A percentile compares a stretch with the other conserved stretches of the same genome.
phyloP scores from a whole-genome alignment of 140 eudicot species.

The Erigeron philadelphicus region DNA sequence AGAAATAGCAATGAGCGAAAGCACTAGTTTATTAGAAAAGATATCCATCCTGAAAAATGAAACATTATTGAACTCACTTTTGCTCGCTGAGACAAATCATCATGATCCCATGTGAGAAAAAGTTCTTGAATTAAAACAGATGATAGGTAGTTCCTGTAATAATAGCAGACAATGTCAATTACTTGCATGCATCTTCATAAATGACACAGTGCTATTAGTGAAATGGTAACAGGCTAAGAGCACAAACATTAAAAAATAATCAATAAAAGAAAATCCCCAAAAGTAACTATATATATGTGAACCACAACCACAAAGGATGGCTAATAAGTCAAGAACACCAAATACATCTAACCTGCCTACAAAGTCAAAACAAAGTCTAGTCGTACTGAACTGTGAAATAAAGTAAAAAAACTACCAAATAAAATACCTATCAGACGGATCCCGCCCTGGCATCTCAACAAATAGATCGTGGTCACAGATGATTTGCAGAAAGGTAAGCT shows the following conservation, averaged over 20 bases:
- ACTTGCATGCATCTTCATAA: constrained; percentile 15
- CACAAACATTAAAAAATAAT: no score
- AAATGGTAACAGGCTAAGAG: not conserved
- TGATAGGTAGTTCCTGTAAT: constrained; percentile 86
- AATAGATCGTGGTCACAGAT: constrained; percentile 95
- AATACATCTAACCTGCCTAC: not conserved
- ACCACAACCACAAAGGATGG: no score
- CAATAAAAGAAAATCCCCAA: no score
- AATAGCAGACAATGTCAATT: constrained; percentile 16
- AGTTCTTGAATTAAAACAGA: constrained; percentile 91
- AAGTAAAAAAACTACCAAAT: not conserved
- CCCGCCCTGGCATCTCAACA: constrained; percentile 99
- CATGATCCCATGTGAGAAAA: constrained; percentile 96
- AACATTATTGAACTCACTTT: constrained; percentile 49
- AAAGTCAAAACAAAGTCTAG: constrained; percentile 13
- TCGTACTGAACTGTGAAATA: not conserved
- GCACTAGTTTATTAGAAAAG: not conserved
- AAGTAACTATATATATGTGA: no score
- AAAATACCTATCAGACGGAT: constrained; percentile 93
- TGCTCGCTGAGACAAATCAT: constrained; percentile 80
- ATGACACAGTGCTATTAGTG: constrained; percentile 3
- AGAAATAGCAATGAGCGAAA: constrained; percentile 9
- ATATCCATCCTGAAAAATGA: constrained; percentile 1
- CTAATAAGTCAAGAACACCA: not conserved
- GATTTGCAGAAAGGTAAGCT: constrained; percentile 94